Base-by-base conservation (phyloP, 345 rosid genomes). In the Melaleuca alternifolia region DNA sequence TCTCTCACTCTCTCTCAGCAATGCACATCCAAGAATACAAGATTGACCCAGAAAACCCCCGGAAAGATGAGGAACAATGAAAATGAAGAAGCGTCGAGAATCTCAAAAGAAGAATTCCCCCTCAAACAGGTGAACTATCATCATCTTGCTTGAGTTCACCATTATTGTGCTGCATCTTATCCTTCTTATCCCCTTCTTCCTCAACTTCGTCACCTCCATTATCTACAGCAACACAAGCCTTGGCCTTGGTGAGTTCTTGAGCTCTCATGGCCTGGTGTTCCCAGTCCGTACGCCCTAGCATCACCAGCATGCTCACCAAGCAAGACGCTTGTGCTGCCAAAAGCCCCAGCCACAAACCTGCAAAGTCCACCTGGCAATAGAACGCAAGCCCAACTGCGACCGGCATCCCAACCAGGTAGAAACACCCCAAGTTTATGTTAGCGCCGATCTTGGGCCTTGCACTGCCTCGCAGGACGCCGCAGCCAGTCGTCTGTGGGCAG, bases 371-470 rank as follows among this genome's bases (percentile, higher is more conserved):
- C 37, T 77, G 85, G 18, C 46, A 79, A 51, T 46, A 61, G 88
- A 89, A 89, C 2, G 88, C 76, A n/a, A 88, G 86, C 83, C 75
- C 85, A 5, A 86, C 83, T 12, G 92, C 93, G 23, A 90, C 90
- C 7, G 93, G 93, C 65, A 62, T 89, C 46, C 93, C 93, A 57
- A 92, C 86, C 82, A 90, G 24, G 84, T 92, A 92, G 86, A 92
- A 92, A 30, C 90, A 87, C 23, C 88, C 90, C 51, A 92, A 86
- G 86, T 92, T 90, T 46, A 92, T 86, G 84, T 87, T 85, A 44
- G 92, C 93, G 56, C 92, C 93, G 7, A 87, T 57, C 13, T 88
- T 65, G 16, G 93, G 93, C 88, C 93, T 88, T 11, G 93, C 93
- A 56, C 88, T 87, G 5, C 93, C 93, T 24, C 93, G 86, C 28